Percentiles rank a stretch among this genome's conserved stretches.
Conservation (phyloP, 148 eudicot species). For the Arbutus unedo region DNA sequence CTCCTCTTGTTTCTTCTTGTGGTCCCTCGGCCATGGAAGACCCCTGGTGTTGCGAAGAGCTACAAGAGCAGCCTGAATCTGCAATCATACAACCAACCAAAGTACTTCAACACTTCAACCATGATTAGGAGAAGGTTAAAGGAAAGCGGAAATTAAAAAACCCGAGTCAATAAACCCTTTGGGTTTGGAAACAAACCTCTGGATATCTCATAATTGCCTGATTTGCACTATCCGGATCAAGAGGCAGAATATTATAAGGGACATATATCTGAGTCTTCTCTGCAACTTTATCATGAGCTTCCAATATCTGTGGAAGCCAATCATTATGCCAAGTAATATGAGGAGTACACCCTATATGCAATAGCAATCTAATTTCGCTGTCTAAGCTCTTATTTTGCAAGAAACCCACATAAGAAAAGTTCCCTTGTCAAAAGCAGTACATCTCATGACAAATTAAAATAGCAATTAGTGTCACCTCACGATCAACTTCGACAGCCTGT, state of each 20-base stretch:
- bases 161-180: neutral
- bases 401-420: conserved; percentile 15
- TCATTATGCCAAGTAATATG: neutral
- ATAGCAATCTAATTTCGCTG: neutral
- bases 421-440: neutral
- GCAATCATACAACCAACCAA: conserved; percentile 16
- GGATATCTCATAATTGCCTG: conserved; percentile 98
- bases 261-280: conserved; percentile 87
- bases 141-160: neutral
- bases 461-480: conserved; percentile 58
- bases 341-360: neutral
- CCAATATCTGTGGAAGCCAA: conserved; percentile 58
- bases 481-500: conserved; percentile 89
- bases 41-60: conserved; percentile 97
- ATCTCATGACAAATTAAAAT: neutral
- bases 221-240: conserved; percentile 96
- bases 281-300: conserved; percentile 94
- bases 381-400: neutral
- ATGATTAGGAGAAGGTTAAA: neutral
- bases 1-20: conserved; percentile 94
- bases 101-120: conserved; percentile 16
- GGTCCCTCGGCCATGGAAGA: conserved; percentile 97
- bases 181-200: conserved; percentile 49
- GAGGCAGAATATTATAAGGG: conserved; percentile 96
- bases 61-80: conserved; percentile 92